Base-by-base conservation (phyloP, 352 stramenopile genomes). In the Thraustotheca clavata region DNA sequence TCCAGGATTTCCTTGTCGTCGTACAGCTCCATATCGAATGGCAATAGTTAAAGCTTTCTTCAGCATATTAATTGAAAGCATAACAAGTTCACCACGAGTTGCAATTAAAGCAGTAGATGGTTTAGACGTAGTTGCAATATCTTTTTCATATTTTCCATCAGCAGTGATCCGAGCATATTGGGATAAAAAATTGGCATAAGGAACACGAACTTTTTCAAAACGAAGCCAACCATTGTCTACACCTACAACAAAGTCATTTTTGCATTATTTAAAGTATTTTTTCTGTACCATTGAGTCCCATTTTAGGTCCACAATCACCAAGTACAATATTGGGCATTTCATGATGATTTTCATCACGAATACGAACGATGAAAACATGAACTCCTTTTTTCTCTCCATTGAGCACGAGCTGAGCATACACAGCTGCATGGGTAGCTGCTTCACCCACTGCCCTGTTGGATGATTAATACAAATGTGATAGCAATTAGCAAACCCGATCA, bases 341-440 rank as follows among this genome's bases (percentile, higher is more conserved):
- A 20, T 60, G 48, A 49, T 88, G 76, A 18, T 72, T 85, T 8
- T n/a, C n/a, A 38, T 95, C 76, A 67, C 85, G 71, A 38, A 97
- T 83, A n/a, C 95, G 87, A 34, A 98, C 90, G 40, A 99, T 76
- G 70, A 99, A 99, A 71, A 94, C 96, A 76, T 98, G 94, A 38
- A 98, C 87, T 7, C 96, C 96, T 34, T 93, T 83, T 67, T 89
- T 69, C 69, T 63, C 69, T 32, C 78, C 83, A 26, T 76, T 54
- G 20, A 94, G 72, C 40, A 98, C 86, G 6, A 98, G 80, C 43
- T 88, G 89, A 18, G 93, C 93, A 75, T 98, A 98, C 39, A 96
- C 89, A 68, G 98, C 92, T 14, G 94, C 94, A 73, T 98, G 88
- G 55, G 96, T 98, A 16, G 91, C 94, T 0, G 91, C 97, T 67